phyloP scores from a whole-genome alignment of 306 rosid genomes.

The Inga oerstediana region DNA sequence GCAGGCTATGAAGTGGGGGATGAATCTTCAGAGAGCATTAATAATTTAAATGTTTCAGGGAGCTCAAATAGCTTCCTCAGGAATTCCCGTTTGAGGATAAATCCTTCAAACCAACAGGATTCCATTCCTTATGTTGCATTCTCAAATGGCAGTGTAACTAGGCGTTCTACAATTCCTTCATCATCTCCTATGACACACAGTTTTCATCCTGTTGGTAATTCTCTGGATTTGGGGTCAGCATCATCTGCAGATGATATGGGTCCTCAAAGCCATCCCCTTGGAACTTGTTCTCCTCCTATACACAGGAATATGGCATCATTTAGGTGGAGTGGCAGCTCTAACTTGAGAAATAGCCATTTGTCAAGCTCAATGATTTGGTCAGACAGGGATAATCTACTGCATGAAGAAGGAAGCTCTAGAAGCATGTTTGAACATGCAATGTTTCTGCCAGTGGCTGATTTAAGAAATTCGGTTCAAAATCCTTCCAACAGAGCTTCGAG shows the following conservation, averaged over 20 bases:
- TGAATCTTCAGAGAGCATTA: constrained; percentile 47
- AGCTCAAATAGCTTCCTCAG: constrained; percentile 60
- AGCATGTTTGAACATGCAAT: constrained; percentile 67
- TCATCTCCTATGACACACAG: constrained; percentile 53
- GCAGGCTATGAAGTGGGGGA: constrained; percentile 55
- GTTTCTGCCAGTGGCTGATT: constrained; percentile 65
- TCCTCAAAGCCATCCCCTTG: constrained; percentile 64
- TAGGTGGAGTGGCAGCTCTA: constrained; percentile 75
- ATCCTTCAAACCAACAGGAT: constrained; percentile 64
- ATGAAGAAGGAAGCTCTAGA: constrained; percentile 61
- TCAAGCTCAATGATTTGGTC: constrained; percentile 48
- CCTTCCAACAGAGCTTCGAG: constrained; percentile 50
- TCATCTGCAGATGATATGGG: constrained; percentile 55
- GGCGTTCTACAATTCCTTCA: constrained; percentile 61
- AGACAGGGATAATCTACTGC: constrained; percentile 54
- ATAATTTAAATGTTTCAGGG: constrained; percentile 56
- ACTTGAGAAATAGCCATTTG: constrained; percentile 60
- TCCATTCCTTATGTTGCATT: constrained; percentile 45
- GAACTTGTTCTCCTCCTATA: constrained; percentile 59
- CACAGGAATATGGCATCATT: constrained; percentile 65
- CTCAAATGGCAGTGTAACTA: constrained; percentile 52
- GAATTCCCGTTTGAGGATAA: constrained; percentile 72
- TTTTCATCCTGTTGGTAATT: constrained; percentile 56
- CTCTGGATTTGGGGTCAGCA: constrained; percentile 63
- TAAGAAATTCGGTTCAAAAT: constrained; percentile 60